Percentiles rank a stretch among this genome's conserved stretches.
Evolutionary conservation across 108 stramenopile genomes (phyloP).

Genomic region (Nannochloropsis salina): DNA sequence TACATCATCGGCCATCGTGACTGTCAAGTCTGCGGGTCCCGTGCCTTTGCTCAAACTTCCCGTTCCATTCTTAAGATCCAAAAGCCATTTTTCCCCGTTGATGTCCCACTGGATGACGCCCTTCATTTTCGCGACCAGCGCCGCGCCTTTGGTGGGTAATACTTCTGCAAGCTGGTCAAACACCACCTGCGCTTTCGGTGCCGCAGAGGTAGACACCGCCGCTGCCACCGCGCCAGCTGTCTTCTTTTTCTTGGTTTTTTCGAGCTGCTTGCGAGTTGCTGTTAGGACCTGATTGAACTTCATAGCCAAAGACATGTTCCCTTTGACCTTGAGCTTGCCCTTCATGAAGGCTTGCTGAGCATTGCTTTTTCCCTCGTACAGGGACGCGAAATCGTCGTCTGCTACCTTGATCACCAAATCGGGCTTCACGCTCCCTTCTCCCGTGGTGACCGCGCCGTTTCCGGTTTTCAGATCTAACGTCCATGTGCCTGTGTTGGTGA

Average conservation of each 20-base stretch:
- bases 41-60: slow-evolving; percentile 19
- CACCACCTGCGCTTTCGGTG: background rate
- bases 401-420: slow-evolving; percentile 2
- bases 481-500: background rate
- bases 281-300: slow-evolving; percentile 20
- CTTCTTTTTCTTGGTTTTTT: background rate
- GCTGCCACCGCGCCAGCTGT: background rate
- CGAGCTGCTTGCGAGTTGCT: background rate
- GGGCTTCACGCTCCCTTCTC: slow-evolving; percentile 19
- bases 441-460: background rate
- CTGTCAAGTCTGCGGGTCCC: background rate
- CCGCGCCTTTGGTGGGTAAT: background rate
- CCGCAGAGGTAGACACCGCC: background rate
- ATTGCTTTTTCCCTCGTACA: slow-evolving; percentile 20
- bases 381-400: background rate
- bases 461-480: background rate
- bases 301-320: background rate
- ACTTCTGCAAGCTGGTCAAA: slow-evolving; percentile 14
- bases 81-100: background rate
- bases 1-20: background rate
- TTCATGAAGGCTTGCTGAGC: slow-evolving; percentile 3
- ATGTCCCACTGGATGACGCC: slow-evolving; percentile 8
- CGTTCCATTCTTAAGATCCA: slow-evolving; percentile 14
- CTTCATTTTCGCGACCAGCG: background rate
- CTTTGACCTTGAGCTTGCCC: background rate